Evolutionary conservation across 495 filamentous ascomycete species (phyloP), one percentile per base, ranked within the genome.

Genomic region (Lophium mytilinum): DNA sequence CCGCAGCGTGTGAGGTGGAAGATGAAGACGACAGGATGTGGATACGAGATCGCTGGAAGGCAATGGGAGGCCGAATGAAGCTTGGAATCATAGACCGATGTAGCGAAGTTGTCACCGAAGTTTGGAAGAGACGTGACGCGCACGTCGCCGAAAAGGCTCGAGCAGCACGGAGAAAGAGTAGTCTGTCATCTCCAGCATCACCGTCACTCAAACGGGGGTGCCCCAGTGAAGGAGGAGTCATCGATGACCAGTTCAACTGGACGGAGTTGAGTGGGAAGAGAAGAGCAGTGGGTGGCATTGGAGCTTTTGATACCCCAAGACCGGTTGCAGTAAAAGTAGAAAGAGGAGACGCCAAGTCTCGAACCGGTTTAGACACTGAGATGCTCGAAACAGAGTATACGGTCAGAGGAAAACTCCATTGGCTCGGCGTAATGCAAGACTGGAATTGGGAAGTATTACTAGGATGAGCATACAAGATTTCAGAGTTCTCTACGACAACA

Each of bases 381-480:
- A 73, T 76, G 41, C 76, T 83, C 48, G 83, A 86, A 61, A 75
- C 74, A 56, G 83, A 85, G 49, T 74, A 80, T 65, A 88, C 84
- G 14, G 82, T 90, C 14, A 75, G 80, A 52, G 86, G 87, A 11
- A 72, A 74, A 37, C 71, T 85, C 59, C 87, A 90, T 68, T 90
- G 87, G 87, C 76, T 85, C 11, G 83, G 84, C 53, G 84, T 90
- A 45, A 90, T 90, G 87, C 80, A 81, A 57, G 86, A 89, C 56
- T 87, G 82, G 82, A 73, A 78, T 14, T 90, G 87, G 87, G 87
- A 90, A 78, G 82, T 30, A 30, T 30, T 30, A 30, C 24, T 30
- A 6, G 24, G 24, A 30, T 30, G 24, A 30, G 24, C 6, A 30
- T 30, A 30, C 24, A 30, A 2, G 24, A n/a, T n/a, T n/a, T n/a